Base-by-base conservation (phyloP, 495 filamentous ascomycete genomes). In the Copromyces sp. region DNA sequence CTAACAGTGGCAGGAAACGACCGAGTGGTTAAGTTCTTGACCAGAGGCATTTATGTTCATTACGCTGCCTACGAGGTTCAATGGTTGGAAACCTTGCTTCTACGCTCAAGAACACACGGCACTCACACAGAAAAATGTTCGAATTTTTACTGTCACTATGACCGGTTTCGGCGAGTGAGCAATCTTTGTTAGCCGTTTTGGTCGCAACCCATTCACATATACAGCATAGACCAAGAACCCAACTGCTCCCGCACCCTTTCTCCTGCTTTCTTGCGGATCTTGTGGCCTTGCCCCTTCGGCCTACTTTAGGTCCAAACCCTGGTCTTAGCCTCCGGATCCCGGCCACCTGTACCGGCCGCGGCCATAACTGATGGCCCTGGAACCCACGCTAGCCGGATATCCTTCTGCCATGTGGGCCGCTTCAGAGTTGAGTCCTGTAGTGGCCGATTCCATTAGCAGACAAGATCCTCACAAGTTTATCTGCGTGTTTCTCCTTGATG, bases 321-420 rank as follows among this genome's bases (percentile, higher is more conserved):
- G 71, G 71, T 39, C 71, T 69, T 68, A 69, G 42, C 35, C 68
- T 24, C 70, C 73, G 24, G 24, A 69, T 32, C 12, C 9, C 68
- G 61, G 37, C 69, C 72, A 47, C 71, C 45, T 68, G 75, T 59
- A 72, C 59, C 71, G 77, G 74, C 69, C 76, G 76, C 73, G 74
- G 73, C 78, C 76, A 75, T 65, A 65, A 35, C 1, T 65, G 53
- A 65, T 4, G 53, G 53, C 53, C 45, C 40, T 68, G 47, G 74
- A 77, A 71, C 74, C 71, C 70, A 78, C 74, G 70, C 77, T 74
- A 80, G 77, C 78, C 77, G 45, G 70, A 76, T 75, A 71, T 75
- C 71, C 73, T 79, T 77, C 65, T 77, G 73, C 72, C 74, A 79
- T 77, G 77, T 81, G 78, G 80, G 75, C 76, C 76, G 73, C 73